Base-by-base conservation (phyloP, 2,329 filamentous ascomycete genomes). In the Leptographium procerum region DNA sequence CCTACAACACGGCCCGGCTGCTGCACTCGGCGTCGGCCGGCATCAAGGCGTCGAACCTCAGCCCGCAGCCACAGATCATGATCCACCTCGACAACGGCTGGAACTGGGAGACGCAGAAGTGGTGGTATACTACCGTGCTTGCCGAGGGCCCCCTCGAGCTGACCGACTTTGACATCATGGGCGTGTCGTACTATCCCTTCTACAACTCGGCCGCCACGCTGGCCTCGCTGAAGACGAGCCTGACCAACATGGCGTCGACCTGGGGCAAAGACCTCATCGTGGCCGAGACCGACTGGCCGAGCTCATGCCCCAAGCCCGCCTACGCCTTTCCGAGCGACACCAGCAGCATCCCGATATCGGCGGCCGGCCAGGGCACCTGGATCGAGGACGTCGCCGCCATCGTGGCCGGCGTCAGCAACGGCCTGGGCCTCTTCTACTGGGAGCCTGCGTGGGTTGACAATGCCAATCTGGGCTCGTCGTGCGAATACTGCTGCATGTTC, bases 61-160 rank as follows among this genome's bases (percentile, higher is more conserved):
- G 65, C 86, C 83, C 65, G 1, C 55, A 55, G 58, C 61, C 61
- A 28, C 9, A 50, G 31, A 59, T 62, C 69, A 84, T 89, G 83
- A 80, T 89, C 47, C 87, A 89, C 65, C 76, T 89, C 4, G 85
- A 89, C 68, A 86, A 88, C 65, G 86, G 86, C n/a, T 90, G 85
- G 84, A 78, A 86, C 62, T 87, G 81, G 83, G 74, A 70, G 4
- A 79, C 79, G 3, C 85, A 89, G 67, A 71, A 85, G 61, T 84
- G 77, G 54, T 70, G 66, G 60, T 89, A 88, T 70, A 77, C 77
- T 28, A 74, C 72, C 3, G 77, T 85, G 0, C 73, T 86, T 0
- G 72, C 29, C 6, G 52, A 51, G n/a, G n/a, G 24, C 10, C 54
- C 53, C 5, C 11, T 56, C 69, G 3, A 64, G 72, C 0, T 70